Conservation (phyloP, 2,329 filamentous ascomycete genomes). For the Chaetoscypha palmicola region DNA sequence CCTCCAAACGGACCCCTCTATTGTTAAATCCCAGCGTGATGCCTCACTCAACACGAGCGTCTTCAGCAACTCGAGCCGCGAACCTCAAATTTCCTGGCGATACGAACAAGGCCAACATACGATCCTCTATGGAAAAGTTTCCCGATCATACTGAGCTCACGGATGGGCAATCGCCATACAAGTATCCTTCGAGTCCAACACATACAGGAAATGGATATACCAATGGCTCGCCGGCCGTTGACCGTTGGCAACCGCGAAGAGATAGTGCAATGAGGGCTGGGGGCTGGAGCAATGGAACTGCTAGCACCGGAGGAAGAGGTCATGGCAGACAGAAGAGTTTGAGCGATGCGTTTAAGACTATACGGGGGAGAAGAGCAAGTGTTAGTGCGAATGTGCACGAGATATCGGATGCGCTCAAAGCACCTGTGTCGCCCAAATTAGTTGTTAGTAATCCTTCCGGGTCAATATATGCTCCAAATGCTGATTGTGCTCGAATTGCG, state of each 20-base stretch:
- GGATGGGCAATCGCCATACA: slow-evolving; percentile 17
- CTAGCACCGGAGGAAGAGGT: slow-evolving; percentile 32
- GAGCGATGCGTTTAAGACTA: slow-evolving; percentile 77
- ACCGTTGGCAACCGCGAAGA: slow-evolving; percentile 57
- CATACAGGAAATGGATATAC: slow-evolving; percentile 22
- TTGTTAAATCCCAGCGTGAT: slow-evolving; percentile 25
- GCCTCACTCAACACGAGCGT: slow-evolving; percentile 37
- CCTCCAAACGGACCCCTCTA: not conserved
- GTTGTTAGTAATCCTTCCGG: slow-evolving; percentile 53
- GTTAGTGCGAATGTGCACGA: slow-evolving; percentile 91
- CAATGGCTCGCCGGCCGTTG: slow-evolving; percentile 31
- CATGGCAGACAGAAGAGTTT: slow-evolving; percentile 79
- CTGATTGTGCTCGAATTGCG: slow-evolving; percentile 21
- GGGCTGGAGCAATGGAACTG: slow-evolving; percentile 7
- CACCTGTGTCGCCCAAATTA: slow-evolving; percentile 80
- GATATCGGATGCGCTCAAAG: slow-evolving; percentile 82
- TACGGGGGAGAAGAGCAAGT: slow-evolving; percentile 73
- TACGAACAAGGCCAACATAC: slow-evolving; percentile 16
- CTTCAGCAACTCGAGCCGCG: slow-evolving; percentile 31
- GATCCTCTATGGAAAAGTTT: slow-evolving; percentile 47
- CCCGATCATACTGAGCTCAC: slow-evolving; percentile 45
- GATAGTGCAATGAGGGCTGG: slow-evolving; percentile 34
- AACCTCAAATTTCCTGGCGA: slow-evolving; percentile 28
- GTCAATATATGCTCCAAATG: slow-evolving; percentile 14
- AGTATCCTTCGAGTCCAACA: slow-evolving; percentile 16